Base-by-base conservation (phyloP, 1,139 yeast genomes). In the Kodamaea sp. region DNA sequence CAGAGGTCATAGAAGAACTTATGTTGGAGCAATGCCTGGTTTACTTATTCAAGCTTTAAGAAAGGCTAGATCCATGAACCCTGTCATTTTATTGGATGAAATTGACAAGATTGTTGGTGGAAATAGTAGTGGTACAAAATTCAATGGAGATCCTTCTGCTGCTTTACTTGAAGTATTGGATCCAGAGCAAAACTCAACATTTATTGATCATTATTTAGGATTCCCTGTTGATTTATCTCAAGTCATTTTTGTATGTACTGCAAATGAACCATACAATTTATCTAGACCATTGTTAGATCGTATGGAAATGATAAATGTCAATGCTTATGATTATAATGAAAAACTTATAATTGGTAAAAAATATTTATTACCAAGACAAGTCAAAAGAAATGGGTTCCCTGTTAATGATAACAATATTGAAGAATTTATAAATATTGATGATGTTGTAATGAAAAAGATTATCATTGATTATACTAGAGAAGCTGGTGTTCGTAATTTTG, bases 21-120 rank as follows among this genome's bases (percentile, higher is more conserved):
- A 88, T 58, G 94, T 89, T 32, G 96, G 96, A 3, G 90, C 96
- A 2, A 82, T 89, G 85, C 96, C 96, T 0, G 97, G 97, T 6
- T 73, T 86, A 31, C 69, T 89, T 20, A 74, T 87, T 24, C 95
- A 84, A 63, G 84, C 95, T 0, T 65, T 89, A 39, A 73, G 95
- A 44, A 84, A 84, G 52, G 79, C 90, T 1, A 78, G 88, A 29
- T 75, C 86, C 0, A 82, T 83, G 84, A 88, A 88, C 54, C 96
- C 96, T 0, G 86, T 89, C n/a, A 85, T 89, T 43, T 67, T 89
- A 39, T 69, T 89, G 40, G 97, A 89, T 61, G 97, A 89, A 59
- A 82, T 89, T 46, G 97, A 89, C 62, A 89, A 89, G 61, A 80
- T 90, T 6, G 74, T 82, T 40, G 81, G 81, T 11, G 85, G 83